phyloP scores from a whole-genome alignment of 2,329 filamentous ascomycete genomes.

The Zymoseptoria passerinii region DNA sequence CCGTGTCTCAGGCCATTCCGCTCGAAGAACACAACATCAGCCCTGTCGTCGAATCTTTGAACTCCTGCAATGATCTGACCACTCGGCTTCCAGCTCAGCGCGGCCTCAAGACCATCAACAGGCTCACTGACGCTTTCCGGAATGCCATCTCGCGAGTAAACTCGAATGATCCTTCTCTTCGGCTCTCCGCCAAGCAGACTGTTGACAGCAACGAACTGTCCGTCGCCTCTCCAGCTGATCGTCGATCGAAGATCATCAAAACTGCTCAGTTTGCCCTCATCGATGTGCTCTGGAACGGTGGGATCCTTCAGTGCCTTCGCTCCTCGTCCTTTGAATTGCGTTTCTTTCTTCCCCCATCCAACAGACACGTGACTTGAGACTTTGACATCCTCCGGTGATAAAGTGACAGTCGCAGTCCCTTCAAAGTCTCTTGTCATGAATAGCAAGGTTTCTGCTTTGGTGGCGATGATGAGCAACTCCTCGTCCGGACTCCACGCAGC shows the following conservation, averaged over 20 bases:
- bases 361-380: constrained; percentile 88
- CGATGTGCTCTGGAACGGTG: constrained; percentile 86
- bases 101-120: constrained; percentile 79
- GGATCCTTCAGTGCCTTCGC: constrained; percentile 78
- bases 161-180: constrained; percentile 69
- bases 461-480: constrained; percentile 77
- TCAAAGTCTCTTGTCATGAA: constrained; percentile 94
- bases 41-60: constrained; percentile 58
- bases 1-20: constrained; percentile 95
- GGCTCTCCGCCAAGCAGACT: constrained; percentile 62
- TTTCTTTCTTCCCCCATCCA: constrained; percentile 97
- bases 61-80: constrained; percentile 87
- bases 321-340: constrained; percentile 74
- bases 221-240: constrained; percentile 92
- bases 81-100: constrained; percentile 82
- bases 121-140: constrained; percentile 93
- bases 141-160: constrained; percentile 82
- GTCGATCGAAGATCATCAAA: constrained; percentile 63
- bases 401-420: constrained; percentile 63
- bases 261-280: constrained; percentile 67
- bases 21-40: constrained; percentile 91
- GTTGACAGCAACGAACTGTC: constrained; percentile 81
- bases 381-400: constrained; percentile 69
- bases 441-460: constrained; percentile 67
- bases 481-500: constrained; percentile 94